These are phyloP conservation scores for Pleurozium schreberi DNA, from an alignment of 225 moss, liverwort and hornwort species.

Conservation along the genomic window DNA sequence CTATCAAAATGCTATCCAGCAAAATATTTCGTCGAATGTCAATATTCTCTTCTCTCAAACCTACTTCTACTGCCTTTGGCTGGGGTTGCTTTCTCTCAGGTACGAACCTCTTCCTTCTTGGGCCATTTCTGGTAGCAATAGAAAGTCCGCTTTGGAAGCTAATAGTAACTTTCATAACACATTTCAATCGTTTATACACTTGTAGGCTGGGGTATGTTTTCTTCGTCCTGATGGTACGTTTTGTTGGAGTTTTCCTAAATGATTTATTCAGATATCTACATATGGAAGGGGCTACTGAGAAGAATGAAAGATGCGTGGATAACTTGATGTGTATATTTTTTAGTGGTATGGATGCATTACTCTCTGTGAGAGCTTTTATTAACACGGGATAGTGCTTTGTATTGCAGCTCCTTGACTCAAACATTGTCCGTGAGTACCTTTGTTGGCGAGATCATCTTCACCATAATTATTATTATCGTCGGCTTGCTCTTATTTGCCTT, in stretches of 20 bases:
- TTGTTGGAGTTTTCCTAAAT: background rate
- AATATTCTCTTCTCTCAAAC: background rate
- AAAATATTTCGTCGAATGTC: constrained; percentile 1
- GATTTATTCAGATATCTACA: background rate
- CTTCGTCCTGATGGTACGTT: background rate
- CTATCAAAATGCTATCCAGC: constrained; percentile 1
- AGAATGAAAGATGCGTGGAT: background rate
- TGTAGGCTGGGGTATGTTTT: background rate
- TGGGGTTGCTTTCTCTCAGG: constrained; percentile 43
- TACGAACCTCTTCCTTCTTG: background rate
- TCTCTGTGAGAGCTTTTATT: background rate
- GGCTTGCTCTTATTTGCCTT: constrained; percentile 60
- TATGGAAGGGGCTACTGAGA: background rate
- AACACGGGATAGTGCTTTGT: background rate
- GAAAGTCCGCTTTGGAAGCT: background rate
- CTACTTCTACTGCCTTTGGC: constrained; percentile 62
- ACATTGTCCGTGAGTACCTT: constrained; percentile 34
- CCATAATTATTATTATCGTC: constrained; percentile 37
- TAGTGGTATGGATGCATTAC: background rate
- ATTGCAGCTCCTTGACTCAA: constrained; percentile 49
- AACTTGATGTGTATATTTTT: background rate
- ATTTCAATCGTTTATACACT: background rate
- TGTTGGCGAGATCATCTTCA: constrained; percentile 43
- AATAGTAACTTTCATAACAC: background rate
- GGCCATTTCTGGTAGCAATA: background rate